Base-by-base conservation (phyloP, 2,329 filamentous ascomycete genomes). In the Penicillium sp. region DNA sequence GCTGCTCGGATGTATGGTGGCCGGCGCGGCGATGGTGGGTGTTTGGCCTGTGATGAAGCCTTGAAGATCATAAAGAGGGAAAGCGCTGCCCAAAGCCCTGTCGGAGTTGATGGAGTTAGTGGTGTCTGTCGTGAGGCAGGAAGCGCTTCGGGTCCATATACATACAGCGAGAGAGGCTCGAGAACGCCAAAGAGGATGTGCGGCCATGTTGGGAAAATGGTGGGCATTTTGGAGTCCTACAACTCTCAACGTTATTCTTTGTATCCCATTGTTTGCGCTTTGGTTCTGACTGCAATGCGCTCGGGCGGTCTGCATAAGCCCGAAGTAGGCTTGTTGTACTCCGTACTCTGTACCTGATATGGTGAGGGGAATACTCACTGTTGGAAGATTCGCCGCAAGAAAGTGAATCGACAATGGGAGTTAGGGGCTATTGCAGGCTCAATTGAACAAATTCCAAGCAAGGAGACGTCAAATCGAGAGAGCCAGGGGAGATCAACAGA, bases 151-250 rank as follows among this genome's bases (percentile, higher is more conserved):
- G 47, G 56, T 34, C 67, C 81, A 74, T 79, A 57, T 34, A 67
- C 81, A 74, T 79, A 88, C 86, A 89, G 78, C 18, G 86, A 86
- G 55, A 89, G 76, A 31, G 88, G 88, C 71, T 91, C 88, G 40
- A 89, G 67, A 50, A 89, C 70, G 29, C 85, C 88, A 61, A 91
- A 89, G 46, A 89, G 76, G 45, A 88, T 69, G 56, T 86, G 80
- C 11, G 88, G 88, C 65, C 89, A 78, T 3, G 79, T 67, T 2
- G 88, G 87, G 21, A 91, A 79, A 58, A 83, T 80, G 27, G 85
- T 73, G 6, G 64, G 57, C 65, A 68, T 68, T 52, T 45, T 63
- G 49, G 14, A 31, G 14, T 45, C 9, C 52, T 54, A n/a, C 14
- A 8, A 32, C 5, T 11, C 22, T 45, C 38, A 48, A 38, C 4